A percentile compares a stretch with the other conserved stretches of the same genome.
Evolutionary conservation across 2,329 filamentous ascomycete species (phyloP).

Genomic region (Trichoderma sp.): DNA sequence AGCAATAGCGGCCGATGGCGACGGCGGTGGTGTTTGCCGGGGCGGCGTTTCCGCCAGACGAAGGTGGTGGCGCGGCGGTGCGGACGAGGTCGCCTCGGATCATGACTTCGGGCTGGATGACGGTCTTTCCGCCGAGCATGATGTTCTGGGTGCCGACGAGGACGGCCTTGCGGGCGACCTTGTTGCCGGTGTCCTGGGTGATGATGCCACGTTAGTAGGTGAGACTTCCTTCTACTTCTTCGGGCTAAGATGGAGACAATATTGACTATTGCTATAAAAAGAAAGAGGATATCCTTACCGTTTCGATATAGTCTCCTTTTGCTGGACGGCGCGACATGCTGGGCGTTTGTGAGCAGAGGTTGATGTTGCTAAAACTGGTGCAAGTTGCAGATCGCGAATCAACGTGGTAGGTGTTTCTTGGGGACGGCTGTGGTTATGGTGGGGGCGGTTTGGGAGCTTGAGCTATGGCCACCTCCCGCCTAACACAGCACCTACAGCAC

Average conservation of each 20-base stretch:
- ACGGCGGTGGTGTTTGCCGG: conserved; percentile 65
- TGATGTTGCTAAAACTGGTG: not conserved
- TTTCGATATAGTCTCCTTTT: conserved; percentile 96
- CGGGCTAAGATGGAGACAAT: not conserved
- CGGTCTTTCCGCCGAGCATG: conserved; percentile 91
- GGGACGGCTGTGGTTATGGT: not conserved
- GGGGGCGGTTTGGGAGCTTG: conserved; percentile 12
- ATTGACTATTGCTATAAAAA: not conserved
- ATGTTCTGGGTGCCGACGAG: conserved; percentile 97
- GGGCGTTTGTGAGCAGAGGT: conserved; percentile 19
- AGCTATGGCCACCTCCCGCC: not conserved
- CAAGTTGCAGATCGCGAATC: not conserved
- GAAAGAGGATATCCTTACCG: conserved; percentile 51
- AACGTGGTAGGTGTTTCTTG: not conserved
- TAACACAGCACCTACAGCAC: not conserved
- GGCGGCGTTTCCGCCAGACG: conserved; percentile 33
- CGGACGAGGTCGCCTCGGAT: conserved; percentile 84
- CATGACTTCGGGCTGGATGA: conserved; percentile 92
- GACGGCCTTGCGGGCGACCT: conserved; percentile 87
- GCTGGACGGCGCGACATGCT: conserved; percentile 72
- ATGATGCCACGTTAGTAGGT: not conserved
- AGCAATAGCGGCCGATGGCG: conserved; percentile 86
- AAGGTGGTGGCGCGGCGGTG: conserved; percentile 44
- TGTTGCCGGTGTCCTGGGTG: conserved; percentile 89
- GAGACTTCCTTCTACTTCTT: not conserved